Base-by-base conservation (phyloP, 257 asterid species). In the Lantana camara region DNA sequence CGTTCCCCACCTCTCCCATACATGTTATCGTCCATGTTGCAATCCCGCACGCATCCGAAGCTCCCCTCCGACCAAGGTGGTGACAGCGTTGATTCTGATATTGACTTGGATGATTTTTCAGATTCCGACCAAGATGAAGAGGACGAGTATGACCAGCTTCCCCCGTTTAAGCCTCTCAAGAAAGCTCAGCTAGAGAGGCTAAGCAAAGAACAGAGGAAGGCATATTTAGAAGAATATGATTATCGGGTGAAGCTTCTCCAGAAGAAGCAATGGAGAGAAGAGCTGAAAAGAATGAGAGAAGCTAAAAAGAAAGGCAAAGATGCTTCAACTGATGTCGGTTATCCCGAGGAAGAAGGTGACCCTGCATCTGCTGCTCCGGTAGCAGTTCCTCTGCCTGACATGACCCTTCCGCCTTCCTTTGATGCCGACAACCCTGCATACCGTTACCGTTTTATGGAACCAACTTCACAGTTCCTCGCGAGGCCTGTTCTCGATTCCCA, bases 91-190 rank as follows among this genome's bases (percentile, higher is more conserved):
- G 95, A 84, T 64, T 90, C 99, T 10, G 99, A 90, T 68, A 76
- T 94, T 40, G 99, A 94, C 68, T 73, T 94, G 82, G 96, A 88
- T 46, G 97, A 94, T 42, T 73, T 82, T 2, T 87, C 95, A 0
- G 99, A 88, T 68, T 72, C 83, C 19, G 99, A 90, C 27, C 77
- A 78, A 35, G 96, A 86, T 57, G 97, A 77, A 60, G 98, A 82
- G 69, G 99, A 90, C 11, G 99, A 94, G 84, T 94, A 94, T 14
- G 97, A 94, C 51, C 95, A 90, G 84, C 96, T 94, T 41, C 99
- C 99, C n/a, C 92, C 96, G 9, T 94, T 94, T 69, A 86, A 76
- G 89, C 95, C 99, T 57, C 95, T 88, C 27, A 80, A 72, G 78
- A 85, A 79, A 69, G 79, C 83, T 66, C 97, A 90, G 79, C 22